These are phyloP conservation scores for Haberlea rhodopensis DNA, from an alignment of 257 asterid genomes.

Conservation along the genomic window DNA sequence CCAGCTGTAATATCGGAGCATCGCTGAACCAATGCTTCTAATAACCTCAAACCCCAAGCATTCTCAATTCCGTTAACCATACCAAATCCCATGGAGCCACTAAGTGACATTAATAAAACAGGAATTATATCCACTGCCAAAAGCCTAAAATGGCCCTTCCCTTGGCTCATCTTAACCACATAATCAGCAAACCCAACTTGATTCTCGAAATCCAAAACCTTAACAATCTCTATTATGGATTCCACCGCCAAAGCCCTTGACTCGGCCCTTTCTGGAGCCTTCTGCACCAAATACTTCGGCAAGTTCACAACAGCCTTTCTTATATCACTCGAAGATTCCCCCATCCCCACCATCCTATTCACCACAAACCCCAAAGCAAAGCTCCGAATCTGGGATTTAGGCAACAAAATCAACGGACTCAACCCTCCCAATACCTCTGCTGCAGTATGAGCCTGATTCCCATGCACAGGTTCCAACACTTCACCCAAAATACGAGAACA, in stretches of 20 bases:
- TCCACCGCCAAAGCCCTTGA: constrained; percentile 81
- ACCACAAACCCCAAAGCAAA: constrained; percentile 68
- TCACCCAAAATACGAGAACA: constrained; percentile 55
- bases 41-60: constrained; percentile 58
- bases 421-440: constrained; percentile 74
- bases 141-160: constrained; percentile 72
- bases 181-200: constrained; percentile 59
- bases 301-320: constrained; percentile 63
- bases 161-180: constrained; percentile 80
- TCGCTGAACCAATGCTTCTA: constrained; percentile 68
- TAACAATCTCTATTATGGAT: constrained; percentile 66
- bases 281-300: constrained; percentile 71
- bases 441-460: constrained; percentile 59
- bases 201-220: constrained; percentile 53
- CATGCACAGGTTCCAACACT: constrained; percentile 70
- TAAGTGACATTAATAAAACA: constrained; percentile 45
- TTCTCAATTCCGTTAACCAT: constrained; percentile 37
- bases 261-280: constrained; percentile 86
- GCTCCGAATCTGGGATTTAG: constrained; percentile 55
- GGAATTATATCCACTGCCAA: constrained; percentile 77
- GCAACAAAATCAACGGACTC: constrained; percentile 51
- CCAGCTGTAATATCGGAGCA: constrained; percentile 75
- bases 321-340: constrained; percentile 41
- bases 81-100: constrained; percentile 51
- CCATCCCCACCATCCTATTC: constrained; percentile 55